Evolutionary conservation across 805 yeast genomes (phyloP).

Genomic region (Kuraishia cidri): DNA sequence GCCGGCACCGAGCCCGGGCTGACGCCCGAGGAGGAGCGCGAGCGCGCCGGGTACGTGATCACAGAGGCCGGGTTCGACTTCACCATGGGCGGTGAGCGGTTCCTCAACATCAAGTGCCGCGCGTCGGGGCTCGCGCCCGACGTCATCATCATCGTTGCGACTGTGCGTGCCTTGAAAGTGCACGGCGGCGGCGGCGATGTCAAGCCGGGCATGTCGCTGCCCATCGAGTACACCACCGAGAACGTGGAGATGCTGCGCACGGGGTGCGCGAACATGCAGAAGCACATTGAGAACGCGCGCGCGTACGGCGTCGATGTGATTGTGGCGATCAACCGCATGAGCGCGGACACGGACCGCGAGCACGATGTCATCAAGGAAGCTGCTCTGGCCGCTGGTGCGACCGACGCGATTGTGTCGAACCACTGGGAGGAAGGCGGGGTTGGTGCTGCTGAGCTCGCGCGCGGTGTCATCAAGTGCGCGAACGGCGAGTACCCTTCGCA

Average conservation of each 20-base stretch:
- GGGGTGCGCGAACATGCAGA: conserved; percentile 70
- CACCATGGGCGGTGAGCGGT: conserved; percentile 90
- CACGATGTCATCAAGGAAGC: conserved; percentile 59
- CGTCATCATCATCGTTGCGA: conserved; percentile 73
- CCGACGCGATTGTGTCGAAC: conserved; percentile 70
- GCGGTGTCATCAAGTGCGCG: conserved; percentile 59
- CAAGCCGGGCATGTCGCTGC: conserved; percentile 75
- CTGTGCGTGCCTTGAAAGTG: conserved; percentile 75
- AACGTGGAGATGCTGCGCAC: conserved; percentile 57
- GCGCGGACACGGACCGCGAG: conserved; percentile 63
- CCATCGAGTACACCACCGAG: conserved; percentile 64
- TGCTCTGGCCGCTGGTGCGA: conserved; percentile 71
- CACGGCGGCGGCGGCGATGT: conserved; percentile 90
- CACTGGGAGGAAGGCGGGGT: conserved; percentile 86
- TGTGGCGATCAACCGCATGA: conserved; percentile 76
- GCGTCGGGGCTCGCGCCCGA: conserved; percentile 75
- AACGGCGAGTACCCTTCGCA: conserved; percentile 21
- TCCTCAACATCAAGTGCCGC: conserved; percentile 74
- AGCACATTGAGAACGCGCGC: conserved; percentile 68
- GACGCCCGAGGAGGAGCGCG: conserved; percentile 29
- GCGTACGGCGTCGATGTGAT: conserved; percentile 71
- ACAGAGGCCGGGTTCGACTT: conserved; percentile 89
- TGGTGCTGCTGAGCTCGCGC: conserved; percentile 70
- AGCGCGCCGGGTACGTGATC: conserved; percentile 53
- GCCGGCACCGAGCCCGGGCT: conserved; percentile 50